A percentile compares a stretch with the other conserved stretches of the same genome.
phyloP scores from a whole-genome alignment of 2,329 filamentous ascomycete species.

The Scytalidium sp. region DNA sequence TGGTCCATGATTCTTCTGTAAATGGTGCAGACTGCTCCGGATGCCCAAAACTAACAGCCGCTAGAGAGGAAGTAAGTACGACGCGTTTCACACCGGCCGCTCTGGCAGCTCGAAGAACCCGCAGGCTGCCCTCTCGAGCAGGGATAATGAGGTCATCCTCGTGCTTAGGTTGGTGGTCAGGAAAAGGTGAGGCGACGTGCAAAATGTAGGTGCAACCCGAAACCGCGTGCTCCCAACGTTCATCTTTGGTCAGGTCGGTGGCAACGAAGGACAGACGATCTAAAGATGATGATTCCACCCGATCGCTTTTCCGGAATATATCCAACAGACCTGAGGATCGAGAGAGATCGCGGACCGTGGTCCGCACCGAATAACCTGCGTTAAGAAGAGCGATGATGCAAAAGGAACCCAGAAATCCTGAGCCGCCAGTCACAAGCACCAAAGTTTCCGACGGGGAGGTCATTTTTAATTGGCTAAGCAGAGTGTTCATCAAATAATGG shows the following conservation, averaged over 20 bases:
- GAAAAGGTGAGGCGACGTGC: conserved; percentile 29
- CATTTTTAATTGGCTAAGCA: too few relatives aligned
- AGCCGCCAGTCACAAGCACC: conserved; percentile 27
- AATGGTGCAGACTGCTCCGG: conserved; percentile 14
- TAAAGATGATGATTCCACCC: conserved; percentile 10
- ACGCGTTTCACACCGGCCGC: conserved; percentile 20
- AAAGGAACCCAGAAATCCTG: conserved; percentile 27
- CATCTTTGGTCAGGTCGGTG: conserved; percentile 24
- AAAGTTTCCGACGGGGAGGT: too few relatives aligned
- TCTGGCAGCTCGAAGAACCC: conserved; percentile 26
- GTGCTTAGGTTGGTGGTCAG: conserved; percentile 22
- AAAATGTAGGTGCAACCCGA: conserved; percentile 25
- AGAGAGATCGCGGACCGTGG: conserved; percentile 23
- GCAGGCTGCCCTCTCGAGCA: conserved; percentile 28
- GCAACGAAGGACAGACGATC: conserved; percentile 20
- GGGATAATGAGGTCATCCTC: conserved; percentile 30
- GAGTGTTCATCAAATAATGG: too few relatives aligned
- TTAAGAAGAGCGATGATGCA: conserved; percentile 23
- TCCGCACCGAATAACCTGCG: conserved; percentile 26
- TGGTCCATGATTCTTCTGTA: conserved; percentile 30
- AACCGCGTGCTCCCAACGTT: conserved; percentile 27
- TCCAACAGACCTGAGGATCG: too few relatives aligned
- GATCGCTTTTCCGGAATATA: too few relatives aligned
- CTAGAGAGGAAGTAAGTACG: conserved; percentile 16
- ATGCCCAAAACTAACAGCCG: conserved; percentile 21